Base-by-base conservation (phyloP, 306 rosid species). In the Vigna mungo region DNA sequence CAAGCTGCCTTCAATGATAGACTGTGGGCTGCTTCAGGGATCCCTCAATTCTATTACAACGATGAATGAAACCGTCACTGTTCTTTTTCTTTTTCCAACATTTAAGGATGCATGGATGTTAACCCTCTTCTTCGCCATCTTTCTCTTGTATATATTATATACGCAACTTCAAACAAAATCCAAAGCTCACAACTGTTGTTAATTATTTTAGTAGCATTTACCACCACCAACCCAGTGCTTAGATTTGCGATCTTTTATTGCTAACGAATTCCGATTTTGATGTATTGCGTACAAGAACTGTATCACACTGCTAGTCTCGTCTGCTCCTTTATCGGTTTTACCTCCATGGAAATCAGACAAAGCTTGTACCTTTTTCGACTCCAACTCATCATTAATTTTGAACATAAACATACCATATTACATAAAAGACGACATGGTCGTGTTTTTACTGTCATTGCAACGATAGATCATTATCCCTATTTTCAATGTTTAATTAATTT, bases 11-110 rank as follows among this genome's bases (percentile, higher is more conserved):
- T 85, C 76, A 87, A 84, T 70, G 88, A 88, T 71, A 80, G 82
- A 20, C 78, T 87, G 7, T 88, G 91, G 89, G 94, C 78, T 4
- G 94, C 91, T 78, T 71, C 92, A 18, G 90, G 90, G 17, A 79
- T 89, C 52, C 87, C 90, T 20, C 90, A 91, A 8, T 86, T 86
- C 21, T 83, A 39, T 36, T 9, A 63, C 69, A 0, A 63, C 8
- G 25, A 63, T 30, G 11, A 60, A 4, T 30, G 46, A 41, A 41
- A 1, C 13, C 11, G 12, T 12, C 49, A 44, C 13, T 44, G 3
- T 11, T 44, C 15, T 12, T 44, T 0, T 12, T 44, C 49, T 12
- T 41, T 41, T 41, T 41, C 46, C 37, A 34, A 34, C 37, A 4
- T 34, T 34, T 34, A 1, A 1, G 41, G 41, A 36, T 36, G 39